A percentile compares a stretch with the other conserved stretches of the same genome.
Evolutionary conservation across 2,329 filamentous ascomycete species (phyloP).

Genomic region (Stemphylium lycopersici): DNA sequence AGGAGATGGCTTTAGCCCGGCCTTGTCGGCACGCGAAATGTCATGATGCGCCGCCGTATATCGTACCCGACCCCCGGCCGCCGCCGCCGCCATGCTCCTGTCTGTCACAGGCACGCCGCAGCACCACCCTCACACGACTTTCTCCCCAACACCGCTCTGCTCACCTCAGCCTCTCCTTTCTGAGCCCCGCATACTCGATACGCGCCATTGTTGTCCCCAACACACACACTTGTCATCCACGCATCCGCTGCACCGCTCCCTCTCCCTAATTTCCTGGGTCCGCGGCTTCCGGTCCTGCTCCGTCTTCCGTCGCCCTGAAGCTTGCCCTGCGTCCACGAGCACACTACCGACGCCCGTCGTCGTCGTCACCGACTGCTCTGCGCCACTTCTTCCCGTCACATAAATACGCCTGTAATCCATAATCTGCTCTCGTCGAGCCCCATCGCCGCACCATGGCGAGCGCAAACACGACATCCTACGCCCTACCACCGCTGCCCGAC

Average conservation of each 20-base stretch:
- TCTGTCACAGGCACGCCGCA: slow-evolving; percentile 14
- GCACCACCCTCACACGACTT: slow-evolving; percentile 44
- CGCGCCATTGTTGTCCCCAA: too few species aligned
- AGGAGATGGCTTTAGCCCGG: background rate
- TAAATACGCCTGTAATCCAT: slow-evolving; percentile 3
- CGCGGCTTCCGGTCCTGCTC: slow-evolving; percentile 34
- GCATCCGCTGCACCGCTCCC: slow-evolving; percentile 19
- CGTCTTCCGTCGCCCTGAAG: slow-evolving; percentile 7
- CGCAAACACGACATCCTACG: slow-evolving; percentile 58
- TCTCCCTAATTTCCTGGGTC: slow-evolving; percentile 35
- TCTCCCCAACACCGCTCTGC: slow-evolving; percentile 30
- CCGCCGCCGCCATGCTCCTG: slow-evolving; percentile 13
- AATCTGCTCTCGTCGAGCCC: slow-evolving; percentile 9
- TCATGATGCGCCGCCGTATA: slow-evolving; percentile 32
- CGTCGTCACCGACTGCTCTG: slow-evolving; percentile 2
- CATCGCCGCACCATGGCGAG: slow-evolving; percentile 44
- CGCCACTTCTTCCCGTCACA: background rate
- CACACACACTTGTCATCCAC: background rate
- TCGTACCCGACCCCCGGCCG: background rate
- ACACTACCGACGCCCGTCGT: slow-evolving; percentile 3
- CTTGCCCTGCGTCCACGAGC: slow-evolving; percentile 13
- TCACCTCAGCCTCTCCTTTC: slow-evolving; percentile 45
- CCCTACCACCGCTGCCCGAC: slow-evolving; percentile 83
- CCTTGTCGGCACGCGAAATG: slow-evolving; percentile 12
- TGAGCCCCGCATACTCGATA: slow-evolving; percentile 10